Percentiles rank a stretch among this genome's conserved stretches.
Evolutionary conservation across 768 basidiomycete genomes (phyloP).

Genomic region (Hortiboletus flavorubellus): DNA sequence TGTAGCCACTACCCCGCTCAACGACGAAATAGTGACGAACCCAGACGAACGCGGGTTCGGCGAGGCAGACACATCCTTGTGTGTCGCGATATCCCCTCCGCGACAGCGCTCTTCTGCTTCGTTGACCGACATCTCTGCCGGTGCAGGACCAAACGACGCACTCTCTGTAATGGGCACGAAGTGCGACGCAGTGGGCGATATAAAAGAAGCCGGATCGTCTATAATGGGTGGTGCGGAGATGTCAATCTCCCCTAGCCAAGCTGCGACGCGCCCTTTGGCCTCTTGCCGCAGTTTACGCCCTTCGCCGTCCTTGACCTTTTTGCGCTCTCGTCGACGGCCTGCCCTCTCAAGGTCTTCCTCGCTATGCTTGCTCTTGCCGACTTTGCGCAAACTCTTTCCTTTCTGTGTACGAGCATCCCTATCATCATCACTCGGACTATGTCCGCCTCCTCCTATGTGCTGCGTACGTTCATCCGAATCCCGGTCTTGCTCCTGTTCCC

Average conservation of each 20-base stretch:
- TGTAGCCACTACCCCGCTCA: slow-evolving; percentile 31
- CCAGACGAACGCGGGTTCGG: slow-evolving; percentile 78
- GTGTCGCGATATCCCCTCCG: slow-evolving; percentile 1
- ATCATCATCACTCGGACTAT: slow-evolving; percentile 31
- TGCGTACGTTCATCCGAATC: slow-evolving; percentile 34
- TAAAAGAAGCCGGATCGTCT: slow-evolving; percentile 35
- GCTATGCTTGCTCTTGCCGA: slow-evolving; percentile 25
- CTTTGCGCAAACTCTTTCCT: slow-evolving; percentile 21
- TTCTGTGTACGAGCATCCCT: slow-evolving; percentile 31
- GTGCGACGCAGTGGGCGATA: slow-evolving; percentile 31
- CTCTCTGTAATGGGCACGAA: slow-evolving; percentile 27
- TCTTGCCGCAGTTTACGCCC: slow-evolving; percentile 39
- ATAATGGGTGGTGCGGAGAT: slow-evolving; percentile 47
- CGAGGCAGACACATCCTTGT: slow-evolving; percentile 31
- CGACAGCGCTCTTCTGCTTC: slow-evolving; percentile 1
- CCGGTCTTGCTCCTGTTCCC: slow-evolving; percentile 28
- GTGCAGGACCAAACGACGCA: slow-evolving; percentile 18
- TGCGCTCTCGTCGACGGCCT: slow-evolving; percentile 26
- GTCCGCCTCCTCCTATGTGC: slow-evolving; percentile 22
- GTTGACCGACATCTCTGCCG: slow-evolving; percentile 5
- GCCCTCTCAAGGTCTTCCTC: slow-evolving; percentile 27
- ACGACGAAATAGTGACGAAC: slow-evolving; percentile 62
- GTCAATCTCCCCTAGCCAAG: slow-evolving; percentile 71
- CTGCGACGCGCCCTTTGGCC: slow-evolving; percentile 71
- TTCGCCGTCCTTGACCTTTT: slow-evolving; percentile 35